A percentile compares a stretch with the other conserved stretches of the same genome.
Evolutionary conservation across 2,329 filamentous ascomycete genomes (phyloP).

Genomic region (Escovopsis sp.): DNA sequence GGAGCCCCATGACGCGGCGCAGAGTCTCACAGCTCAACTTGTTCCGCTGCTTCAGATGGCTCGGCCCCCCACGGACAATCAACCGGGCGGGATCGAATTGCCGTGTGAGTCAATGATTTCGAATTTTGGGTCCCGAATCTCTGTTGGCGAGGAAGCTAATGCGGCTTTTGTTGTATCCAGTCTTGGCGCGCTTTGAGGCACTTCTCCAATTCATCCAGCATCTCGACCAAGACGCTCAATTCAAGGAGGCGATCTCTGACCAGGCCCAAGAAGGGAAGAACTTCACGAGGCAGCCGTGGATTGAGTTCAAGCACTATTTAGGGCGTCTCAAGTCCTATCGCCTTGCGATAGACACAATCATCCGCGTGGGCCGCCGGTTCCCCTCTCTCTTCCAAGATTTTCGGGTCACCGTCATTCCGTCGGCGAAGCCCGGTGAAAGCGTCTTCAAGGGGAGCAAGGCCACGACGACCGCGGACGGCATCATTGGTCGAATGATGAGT

Average conservation of each 20-base stretch:
- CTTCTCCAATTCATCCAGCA: constrained; percentile 1
- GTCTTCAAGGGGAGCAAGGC: constrained; percentile 9
- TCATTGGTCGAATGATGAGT: constrained; percentile 12
- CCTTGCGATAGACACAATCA: constrained; percentile 7
- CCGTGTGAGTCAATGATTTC: neutral
- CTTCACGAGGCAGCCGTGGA: constrained; percentile 7
- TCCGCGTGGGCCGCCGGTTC: constrained; percentile 12
- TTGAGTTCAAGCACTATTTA: constrained; percentile 15
- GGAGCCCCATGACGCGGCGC: neutral
- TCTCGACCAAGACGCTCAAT: neutral
- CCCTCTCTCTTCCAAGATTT: constrained; percentile 18
- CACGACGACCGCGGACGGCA: constrained; percentile 7
- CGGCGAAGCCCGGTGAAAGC: constrained; percentile 6
- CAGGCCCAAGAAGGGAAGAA: constrained; percentile 2
- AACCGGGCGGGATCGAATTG: no score
- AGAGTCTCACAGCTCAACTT: neutral
- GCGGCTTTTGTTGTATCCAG: neutral
- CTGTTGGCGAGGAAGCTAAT: neutral
- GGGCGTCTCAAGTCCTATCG: constrained; percentile 14
- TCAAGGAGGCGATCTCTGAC: constrained; percentile 1
- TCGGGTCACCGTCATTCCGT: constrained; percentile 13
- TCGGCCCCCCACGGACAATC: neutral
- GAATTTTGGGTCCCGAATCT: neutral
- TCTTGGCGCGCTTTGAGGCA: constrained; percentile 1
- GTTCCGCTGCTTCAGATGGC: neutral